Conservation (phyloP, 768 basidiomycete species). For the Austroboletus eburneus region DNA sequence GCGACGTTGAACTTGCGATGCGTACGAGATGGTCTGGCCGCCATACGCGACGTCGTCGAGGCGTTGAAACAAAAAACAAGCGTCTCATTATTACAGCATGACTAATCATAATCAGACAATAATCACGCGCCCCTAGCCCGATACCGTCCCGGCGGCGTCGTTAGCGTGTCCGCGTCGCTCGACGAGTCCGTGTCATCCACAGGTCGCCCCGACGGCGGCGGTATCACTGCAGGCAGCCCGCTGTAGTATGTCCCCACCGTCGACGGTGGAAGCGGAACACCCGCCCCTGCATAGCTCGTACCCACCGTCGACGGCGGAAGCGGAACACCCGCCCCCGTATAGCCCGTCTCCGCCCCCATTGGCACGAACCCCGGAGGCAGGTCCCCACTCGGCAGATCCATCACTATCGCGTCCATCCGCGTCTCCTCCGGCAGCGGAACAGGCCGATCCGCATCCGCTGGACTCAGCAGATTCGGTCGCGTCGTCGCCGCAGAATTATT, state of each 20-base stretch:
- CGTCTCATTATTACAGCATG: no score
- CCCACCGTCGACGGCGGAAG: conserved; percentile 29
- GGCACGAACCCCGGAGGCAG: conserved; percentile 39
- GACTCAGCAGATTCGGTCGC: conserved; percentile 33
- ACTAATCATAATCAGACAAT: no score
- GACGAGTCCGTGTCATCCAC: conserved; percentile 27
- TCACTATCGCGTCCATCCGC: conserved; percentile 14
- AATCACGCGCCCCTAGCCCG: conserved; percentile 8
- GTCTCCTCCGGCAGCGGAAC: conserved; percentile 27
- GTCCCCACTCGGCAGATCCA: conserved; percentile 24
- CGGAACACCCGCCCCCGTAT: conserved; percentile 28
- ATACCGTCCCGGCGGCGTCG: conserved; percentile 30
- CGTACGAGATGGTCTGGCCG: conserved; percentile 28
- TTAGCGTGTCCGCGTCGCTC: conserved; percentile 33
- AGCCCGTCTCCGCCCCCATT: conserved; percentile 12
- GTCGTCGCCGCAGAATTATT: conserved; percentile 29
- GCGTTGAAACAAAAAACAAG: conserved; percentile 1
- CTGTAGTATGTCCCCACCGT: conserved; percentile 22
- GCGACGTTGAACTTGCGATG: conserved; percentile 52
- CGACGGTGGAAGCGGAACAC: conserved; percentile 31
- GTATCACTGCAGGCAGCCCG: conserved; percentile 25
- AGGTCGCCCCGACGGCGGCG: conserved; percentile 22
- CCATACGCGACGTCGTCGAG: conserved; percentile 1
- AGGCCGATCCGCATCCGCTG: conserved; percentile 38
- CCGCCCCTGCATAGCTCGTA: conserved; percentile 25